Base-by-base conservation (phyloP, 2,329 filamentous ascomycete species). In the Penicillium sp. region DNA sequence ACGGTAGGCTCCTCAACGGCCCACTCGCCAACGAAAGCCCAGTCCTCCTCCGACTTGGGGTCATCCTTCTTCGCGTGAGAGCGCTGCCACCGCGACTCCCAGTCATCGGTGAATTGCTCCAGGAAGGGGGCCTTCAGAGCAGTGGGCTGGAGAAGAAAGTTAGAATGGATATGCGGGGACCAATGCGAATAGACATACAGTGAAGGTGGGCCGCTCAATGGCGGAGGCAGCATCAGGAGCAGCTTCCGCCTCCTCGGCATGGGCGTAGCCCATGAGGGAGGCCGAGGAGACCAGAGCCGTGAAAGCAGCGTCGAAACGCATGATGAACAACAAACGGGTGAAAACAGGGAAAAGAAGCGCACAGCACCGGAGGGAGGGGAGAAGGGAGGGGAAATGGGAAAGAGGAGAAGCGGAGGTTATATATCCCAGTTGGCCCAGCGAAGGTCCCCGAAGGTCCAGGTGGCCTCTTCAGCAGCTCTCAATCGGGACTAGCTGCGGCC, bases 1-100 rank as follows among this genome's bases (percentile, higher is more conserved):
- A 94, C 85, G 56, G 79, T 79, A 47, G 94, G 94, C 84, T 97
- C 94, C 81, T 99, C 94, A 56, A 97, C 94, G 44, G 91, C 79
- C 94, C 94, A 99, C 76, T 91, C 90, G 76, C 94, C 94, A 59
- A 97, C 86, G 74, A 96, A 99, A 49, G 92, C 91, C 94, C 94
- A 97, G 72, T 97, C 93, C 62, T 95, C 90, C 55, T 87, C 85
- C 57, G 86, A 85, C 71, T 83, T 84, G 62, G 87, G 85, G 68
- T 89, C 89, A 68, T 93, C 88, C 86, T 99, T 99, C 86, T 97
- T 97, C 63, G 94, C 94, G 73, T 94, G 88, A 42, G 93, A 97
- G 52, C 89, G 85, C 78, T 93, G 91, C 94, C 94, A 99, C 78
- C 92, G 84, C 61, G 83, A 79, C 64, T 97, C 89, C 93, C 93